Conservation (phyloP, 257 asterid species). For the Solanum chaucha region DNA sequence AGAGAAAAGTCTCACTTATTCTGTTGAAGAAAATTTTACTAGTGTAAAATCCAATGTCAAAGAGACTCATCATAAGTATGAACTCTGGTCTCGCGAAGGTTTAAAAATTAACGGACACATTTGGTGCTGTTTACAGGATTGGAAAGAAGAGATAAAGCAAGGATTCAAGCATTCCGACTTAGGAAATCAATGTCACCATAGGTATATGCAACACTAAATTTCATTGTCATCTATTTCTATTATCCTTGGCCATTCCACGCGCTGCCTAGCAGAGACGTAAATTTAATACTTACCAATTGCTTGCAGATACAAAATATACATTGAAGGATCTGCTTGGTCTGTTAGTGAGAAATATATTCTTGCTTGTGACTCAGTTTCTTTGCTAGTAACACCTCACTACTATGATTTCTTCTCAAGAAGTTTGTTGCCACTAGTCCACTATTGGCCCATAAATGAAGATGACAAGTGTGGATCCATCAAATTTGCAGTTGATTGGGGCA, state of each 20-base stretch:
- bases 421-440: constrained; percentile 15
- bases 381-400: constrained; percentile 15
- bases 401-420: constrained; percentile 25
- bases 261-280: not conserved
- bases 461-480: constrained; percentile 21
- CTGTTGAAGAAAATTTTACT: not conserved
- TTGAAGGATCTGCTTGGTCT: constrained; percentile 27
- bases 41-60: not conserved
- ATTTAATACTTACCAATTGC: not conserved
- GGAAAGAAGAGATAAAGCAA: constrained; percentile 10
- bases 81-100: not conserved
- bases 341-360: constrained; percentile 26
- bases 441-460: constrained; percentile 19
- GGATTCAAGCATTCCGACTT: constrained; percentile 17
- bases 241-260: not conserved
- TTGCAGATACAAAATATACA: constrained; percentile 21
- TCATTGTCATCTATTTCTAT: not conserved
- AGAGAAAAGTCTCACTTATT: not conserved
- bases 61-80: not conserved
- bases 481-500: constrained; percentile 26
- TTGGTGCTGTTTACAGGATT: constrained; percentile 12
- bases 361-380: constrained; percentile 18
- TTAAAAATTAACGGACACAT: not conserved
- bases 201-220: not conserved
- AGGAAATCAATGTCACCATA: constrained; percentile 14